Percentiles rank a stretch among this genome's conserved stretches.
Conservation (phyloP, 1,284 basidiomycete species). For the Xanthoconium separans region DNA sequence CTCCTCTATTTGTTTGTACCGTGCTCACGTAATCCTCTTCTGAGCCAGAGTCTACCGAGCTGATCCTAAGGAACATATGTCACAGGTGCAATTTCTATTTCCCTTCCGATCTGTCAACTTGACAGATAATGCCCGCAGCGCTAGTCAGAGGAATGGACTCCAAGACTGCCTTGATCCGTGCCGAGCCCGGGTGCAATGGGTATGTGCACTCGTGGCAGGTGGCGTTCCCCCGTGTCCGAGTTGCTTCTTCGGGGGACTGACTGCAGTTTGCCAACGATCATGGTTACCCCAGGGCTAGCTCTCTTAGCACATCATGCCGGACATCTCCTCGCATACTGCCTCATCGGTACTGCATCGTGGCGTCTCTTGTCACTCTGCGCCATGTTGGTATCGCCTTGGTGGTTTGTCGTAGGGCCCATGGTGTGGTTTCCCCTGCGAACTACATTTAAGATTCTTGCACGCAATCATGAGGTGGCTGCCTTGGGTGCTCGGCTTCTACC, state of each 20-base stretch:
- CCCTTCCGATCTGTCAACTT: too few species aligned
- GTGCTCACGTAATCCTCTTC: slow-evolving; percentile 5
- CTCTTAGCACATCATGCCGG: slow-evolving; percentile 3
- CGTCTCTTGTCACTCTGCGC: slow-evolving; percentile 8
- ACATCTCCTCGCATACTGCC: background rate
- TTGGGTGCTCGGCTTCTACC: slow-evolving; percentile 25
- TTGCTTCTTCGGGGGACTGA: too few species aligned
- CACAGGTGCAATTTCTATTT: too few species aligned
- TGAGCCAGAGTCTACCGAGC: too few species aligned
- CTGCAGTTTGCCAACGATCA: background rate
- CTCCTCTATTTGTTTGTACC: slow-evolving; percentile 25
- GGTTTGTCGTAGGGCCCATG: slow-evolving; percentile 4
- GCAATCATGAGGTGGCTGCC: slow-evolving; percentile 18
- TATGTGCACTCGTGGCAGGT: too few species aligned
- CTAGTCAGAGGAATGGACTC: too few species aligned
- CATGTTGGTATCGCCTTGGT: slow-evolving; percentile 12
- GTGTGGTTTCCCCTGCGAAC: slow-evolving; percentile 13
- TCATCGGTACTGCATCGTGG: background rate
- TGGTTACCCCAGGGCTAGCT: slow-evolving; percentile 10
- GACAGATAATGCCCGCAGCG: too few species aligned
- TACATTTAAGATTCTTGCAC: slow-evolving; percentile 6
- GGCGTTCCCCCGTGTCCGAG: too few species aligned
- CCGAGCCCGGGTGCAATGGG: background rate
- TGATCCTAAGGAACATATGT: too few species aligned
- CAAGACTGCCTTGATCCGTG: too few species aligned